Conservation (phyloP, 2,329 filamentous ascomycete species). For the Septoria petroselini region DNA sequence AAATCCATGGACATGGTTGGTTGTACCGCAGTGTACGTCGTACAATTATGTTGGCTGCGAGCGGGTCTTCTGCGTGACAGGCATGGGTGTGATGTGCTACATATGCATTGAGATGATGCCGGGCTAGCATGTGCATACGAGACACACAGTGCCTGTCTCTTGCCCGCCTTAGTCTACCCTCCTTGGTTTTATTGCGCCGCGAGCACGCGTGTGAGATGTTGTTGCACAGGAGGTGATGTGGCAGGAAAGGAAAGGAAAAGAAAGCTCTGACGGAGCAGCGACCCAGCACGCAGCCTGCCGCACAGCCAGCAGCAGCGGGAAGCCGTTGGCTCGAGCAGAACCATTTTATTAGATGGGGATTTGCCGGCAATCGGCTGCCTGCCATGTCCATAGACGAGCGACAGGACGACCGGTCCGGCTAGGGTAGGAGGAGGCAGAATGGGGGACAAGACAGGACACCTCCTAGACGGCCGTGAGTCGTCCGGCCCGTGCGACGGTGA, state of each 20-base stretch:
- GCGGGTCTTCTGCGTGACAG: slow-evolving; percentile 19
- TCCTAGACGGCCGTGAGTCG: slow-evolving; percentile 16
- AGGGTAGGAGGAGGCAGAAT: not conserved
- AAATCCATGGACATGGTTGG: slow-evolving; percentile 28
- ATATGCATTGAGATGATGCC: slow-evolving; percentile 17
- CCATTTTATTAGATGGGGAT: too few relatives aligned
- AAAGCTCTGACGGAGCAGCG: slow-evolving; percentile 12
- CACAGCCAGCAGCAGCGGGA: not conserved
- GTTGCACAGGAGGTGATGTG: too few relatives aligned
- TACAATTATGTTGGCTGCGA: slow-evolving; percentile 32
- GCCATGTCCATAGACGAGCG: slow-evolving; percentile 23
- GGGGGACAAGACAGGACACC: too few relatives aligned
- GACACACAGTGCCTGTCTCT: too few relatives aligned
- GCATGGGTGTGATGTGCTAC: slow-evolving; percentile 21
- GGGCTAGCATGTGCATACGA: slow-evolving; percentile 25
- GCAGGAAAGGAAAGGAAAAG: slow-evolving; percentile 10
- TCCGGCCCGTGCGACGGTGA: slow-evolving; percentile 27
- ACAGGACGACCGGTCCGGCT: slow-evolving; percentile 1
- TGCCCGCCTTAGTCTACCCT: too few relatives aligned
- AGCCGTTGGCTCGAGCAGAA: slow-evolving; percentile 15
- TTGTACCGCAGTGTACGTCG: slow-evolving; percentile 34
- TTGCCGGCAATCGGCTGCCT: slow-evolving; percentile 18
- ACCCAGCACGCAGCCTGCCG: slow-evolving; percentile 12
- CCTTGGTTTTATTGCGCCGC: slow-evolving; percentile 16
- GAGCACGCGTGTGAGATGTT: slow-evolving; percentile 14